A percentile compares a stretch with the other conserved stretches of the same genome.
These are phyloP conservation scores for Dioszegia crocea DNA, from an alignment of 768 basidiomycete species.

Conservation along the genomic window DNA sequence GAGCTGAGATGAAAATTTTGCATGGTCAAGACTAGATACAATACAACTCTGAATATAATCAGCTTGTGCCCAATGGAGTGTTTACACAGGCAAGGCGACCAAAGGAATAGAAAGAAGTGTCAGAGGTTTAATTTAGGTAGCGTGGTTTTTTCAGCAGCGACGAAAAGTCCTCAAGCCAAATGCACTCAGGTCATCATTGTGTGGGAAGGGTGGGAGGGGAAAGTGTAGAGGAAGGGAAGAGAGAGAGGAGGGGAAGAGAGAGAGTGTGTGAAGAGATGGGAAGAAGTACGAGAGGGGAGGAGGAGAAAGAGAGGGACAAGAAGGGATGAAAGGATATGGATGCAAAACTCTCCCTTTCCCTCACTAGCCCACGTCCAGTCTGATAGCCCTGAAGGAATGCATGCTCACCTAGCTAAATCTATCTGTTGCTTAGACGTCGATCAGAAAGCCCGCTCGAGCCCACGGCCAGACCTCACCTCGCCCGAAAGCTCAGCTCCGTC, in stretches of 20 bases:
- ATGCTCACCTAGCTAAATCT: conserved; percentile 39
- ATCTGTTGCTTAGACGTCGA: conserved; percentile 33
- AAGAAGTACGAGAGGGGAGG: background rate
- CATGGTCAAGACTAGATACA: no score
- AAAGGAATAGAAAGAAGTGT: conserved; percentile 1
- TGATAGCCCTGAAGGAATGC: no score
- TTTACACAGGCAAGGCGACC: background rate
- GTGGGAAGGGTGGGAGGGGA: background rate
- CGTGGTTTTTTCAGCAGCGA: conserved; percentile 48
- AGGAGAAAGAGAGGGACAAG: background rate
- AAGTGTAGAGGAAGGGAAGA: background rate
- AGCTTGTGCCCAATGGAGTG: background rate
- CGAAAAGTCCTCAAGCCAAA: conserved; percentile 45
- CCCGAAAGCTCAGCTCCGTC: conserved; percentile 16
- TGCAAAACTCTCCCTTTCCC: no score
- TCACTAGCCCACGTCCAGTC: no score
- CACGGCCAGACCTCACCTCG: conserved; percentile 23
- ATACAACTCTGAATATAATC: conserved; percentile 13
- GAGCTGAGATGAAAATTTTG: no score
- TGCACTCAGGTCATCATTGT: conserved; percentile 47
- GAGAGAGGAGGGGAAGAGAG: background rate
- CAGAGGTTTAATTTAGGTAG: conserved; percentile 38
- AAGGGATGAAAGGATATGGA: no score
- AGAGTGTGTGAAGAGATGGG: background rate
- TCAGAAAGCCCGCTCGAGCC: conserved; percentile 47